Conservation (phyloP, 148 eudicot species). For the Cornus florida region DNA sequence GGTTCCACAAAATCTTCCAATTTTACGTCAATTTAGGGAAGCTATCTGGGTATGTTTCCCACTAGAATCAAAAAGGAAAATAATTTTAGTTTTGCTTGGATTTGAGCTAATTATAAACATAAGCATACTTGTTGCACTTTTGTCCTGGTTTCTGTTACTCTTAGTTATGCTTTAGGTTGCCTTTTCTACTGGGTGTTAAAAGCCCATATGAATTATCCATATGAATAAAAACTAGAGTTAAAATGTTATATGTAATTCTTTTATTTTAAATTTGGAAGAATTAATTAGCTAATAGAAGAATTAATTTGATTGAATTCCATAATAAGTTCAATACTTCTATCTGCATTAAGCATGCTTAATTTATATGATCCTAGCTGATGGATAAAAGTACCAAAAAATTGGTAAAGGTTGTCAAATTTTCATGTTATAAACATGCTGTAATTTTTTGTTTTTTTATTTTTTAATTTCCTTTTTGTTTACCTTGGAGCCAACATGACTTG, state of each 20-base stretch:
- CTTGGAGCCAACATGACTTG: no score
- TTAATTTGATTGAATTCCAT: neutral
- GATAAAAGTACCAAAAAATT: neutral
- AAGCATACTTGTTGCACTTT: no score
- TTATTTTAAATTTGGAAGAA: no score
- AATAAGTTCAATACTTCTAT: neutral
- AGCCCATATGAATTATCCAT: neutral
- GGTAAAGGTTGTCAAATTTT: no score
- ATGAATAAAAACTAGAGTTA: neutral
- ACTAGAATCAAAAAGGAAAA: neutral
- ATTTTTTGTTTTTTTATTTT: no score
- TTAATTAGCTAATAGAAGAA: no score
- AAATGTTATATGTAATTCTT: no score
- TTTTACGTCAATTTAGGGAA: conserved; percentile 74
- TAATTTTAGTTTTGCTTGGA: neutral
- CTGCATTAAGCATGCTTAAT: neutral
- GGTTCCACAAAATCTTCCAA: conserved; percentile 38
- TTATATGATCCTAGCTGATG: neutral
- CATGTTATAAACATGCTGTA: no score
- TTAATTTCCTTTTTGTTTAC: no score
- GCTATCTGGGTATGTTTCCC: conserved; percentile 77
- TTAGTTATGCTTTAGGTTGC: neutral
- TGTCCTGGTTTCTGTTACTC: neutral
- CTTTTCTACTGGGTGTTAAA: neutral
- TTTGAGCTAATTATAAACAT: conserved; percentile 2